Percentiles rank a stretch among this genome's conserved stretches.
Evolutionary conservation across 2,329 filamentous ascomycete species (phyloP).

Genomic region (Colletotrichum ledebouriae): DNA sequence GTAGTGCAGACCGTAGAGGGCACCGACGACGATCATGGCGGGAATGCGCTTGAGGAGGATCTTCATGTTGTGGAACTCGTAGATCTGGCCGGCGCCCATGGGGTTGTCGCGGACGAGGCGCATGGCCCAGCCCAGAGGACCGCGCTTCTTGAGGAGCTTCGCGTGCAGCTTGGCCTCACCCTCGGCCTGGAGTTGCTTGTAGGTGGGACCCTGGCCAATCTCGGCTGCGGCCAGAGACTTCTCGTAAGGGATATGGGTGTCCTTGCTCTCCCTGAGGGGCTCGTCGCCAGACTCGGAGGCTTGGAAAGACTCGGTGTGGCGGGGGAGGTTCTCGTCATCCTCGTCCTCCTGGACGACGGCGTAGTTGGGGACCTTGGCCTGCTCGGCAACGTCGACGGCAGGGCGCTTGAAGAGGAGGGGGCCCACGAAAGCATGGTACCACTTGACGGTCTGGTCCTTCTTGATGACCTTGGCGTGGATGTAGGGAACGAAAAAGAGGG

Average conservation of each 20-base stretch:
- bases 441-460: constrained; percentile 74
- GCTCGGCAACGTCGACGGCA: constrained; percentile 65
- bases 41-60: constrained; percentile 75
- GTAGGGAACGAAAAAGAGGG: constrained; percentile 81
- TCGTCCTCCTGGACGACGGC: constrained; percentile 78
- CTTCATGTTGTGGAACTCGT: constrained; percentile 80
- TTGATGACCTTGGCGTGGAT: constrained; percentile 76
- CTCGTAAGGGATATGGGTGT: constrained; percentile 51
- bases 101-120: constrained; percentile 80
- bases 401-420: constrained; percentile 75
- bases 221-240: constrained; percentile 55
- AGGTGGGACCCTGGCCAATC: constrained; percentile 62
- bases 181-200: constrained; percentile 72
- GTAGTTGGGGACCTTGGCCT: constrained; percentile 79
- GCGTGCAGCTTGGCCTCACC: constrained; percentile 71
- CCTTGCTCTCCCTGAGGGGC: constrained; percentile 56
- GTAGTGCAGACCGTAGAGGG: constrained; percentile 83
- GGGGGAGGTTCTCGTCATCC: constrained; percentile 52
- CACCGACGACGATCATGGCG: constrained; percentile 72
- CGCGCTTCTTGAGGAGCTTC: constrained; percentile 71
- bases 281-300: constrained; percentile 54
- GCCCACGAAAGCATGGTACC: constrained; percentile 73
- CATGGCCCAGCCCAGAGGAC: constrained; percentile 87
- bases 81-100: constrained; percentile 78
- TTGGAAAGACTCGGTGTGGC: constrained; percentile 47